Base-by-base conservation (phyloP, 805 yeast genomes). In the Pichia sporocuriosa region DNA sequence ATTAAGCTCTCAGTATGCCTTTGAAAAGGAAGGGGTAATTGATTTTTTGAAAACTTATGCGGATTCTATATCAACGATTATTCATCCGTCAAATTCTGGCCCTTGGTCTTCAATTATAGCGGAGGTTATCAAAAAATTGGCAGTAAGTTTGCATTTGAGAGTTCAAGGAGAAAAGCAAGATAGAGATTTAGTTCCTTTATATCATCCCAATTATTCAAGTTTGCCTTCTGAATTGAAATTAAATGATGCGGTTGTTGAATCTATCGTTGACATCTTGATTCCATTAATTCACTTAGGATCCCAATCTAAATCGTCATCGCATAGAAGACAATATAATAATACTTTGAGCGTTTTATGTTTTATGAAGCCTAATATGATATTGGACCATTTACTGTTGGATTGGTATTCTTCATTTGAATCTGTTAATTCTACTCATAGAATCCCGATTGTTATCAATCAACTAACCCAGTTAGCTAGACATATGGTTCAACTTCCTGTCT, bases 51-150 rank as follows among this genome's bases (percentile, higher is more conserved):
- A 67, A 19, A 69, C 77, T 0, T 64, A 84, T 22, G 51, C 83
- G n/a, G 77, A 78, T 40, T 77, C 95, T 0, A 66, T 88, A 6
- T 81, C 76, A 47, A 84, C 96, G 16, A 85, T 81, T 61, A 80
- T 79, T 3, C 97, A 93, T 59, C 98, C 98, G 6, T 88, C 97
- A 0, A 89, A 89, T 58, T 61, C 70, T n/a, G 97, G 96, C 0
- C 71, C 72, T n/a, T 89, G 97, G 97, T 74, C 95, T 0, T 61
- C 72, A 22, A 66, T 80, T 4, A 73, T 90, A 24, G 71, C 94
- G 1, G 75, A 75, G 43, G 71, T 84, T 22, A 65, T 84, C n/a
- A 70, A 73, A 46, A 72, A 77, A 33, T 63, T 86, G 39, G 72
- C 79, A 0, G 67, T 70, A 37, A 73, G 73, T 48, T 79, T 77